A percentile compares a stretch with the other conserved stretches of the same genome.
phyloP scores from a whole-genome alignment of 345 rosid genomes.

The Ceriops tagal region DNA sequence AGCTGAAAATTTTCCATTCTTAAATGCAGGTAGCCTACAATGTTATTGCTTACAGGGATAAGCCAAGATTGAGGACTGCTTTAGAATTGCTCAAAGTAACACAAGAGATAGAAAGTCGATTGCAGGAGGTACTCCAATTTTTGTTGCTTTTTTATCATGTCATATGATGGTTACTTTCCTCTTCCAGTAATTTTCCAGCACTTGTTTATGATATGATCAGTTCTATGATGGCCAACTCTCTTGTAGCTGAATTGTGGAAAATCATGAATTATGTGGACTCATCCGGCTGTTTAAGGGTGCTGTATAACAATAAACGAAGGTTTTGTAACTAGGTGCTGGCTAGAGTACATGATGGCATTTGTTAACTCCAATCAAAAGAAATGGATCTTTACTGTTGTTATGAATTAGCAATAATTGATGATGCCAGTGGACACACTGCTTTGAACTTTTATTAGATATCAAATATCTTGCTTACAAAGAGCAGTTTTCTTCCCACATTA shows the following conservation, averaged over 20 bases:
- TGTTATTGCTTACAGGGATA: slow-evolving; percentile 69
- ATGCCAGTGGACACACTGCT: slow-evolving; percentile 67
- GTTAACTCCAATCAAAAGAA: too few species aligned
- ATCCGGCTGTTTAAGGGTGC: not conserved
- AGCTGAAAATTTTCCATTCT: not conserved
- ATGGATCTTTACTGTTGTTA: too few species aligned
- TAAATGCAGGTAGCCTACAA: slow-evolving; percentile 62
- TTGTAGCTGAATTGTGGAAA: not conserved
- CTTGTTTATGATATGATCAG: too few species aligned
- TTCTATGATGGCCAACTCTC: not conserved
- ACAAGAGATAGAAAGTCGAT: slow-evolving; percentile 35
- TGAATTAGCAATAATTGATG: too few species aligned
- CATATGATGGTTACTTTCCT: not conserved
- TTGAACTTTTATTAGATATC: slow-evolving; percentile 31
- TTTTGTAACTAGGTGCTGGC: not conserved
- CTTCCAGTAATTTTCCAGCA: too few species aligned
- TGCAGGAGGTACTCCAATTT: slow-evolving; percentile 41
- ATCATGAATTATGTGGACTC: not conserved
- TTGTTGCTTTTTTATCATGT: not conserved
- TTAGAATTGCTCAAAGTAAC: slow-evolving; percentile 75
- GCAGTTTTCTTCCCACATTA: not conserved
- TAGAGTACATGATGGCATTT: too few species aligned
- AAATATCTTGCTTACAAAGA: not conserved
- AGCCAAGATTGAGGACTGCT: slow-evolving; percentile 74
- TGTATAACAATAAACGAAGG: not conserved